Evolutionary conservation across 2,329 filamentous ascomycete species (phyloP).

Genomic region (Xylaria multiplex): DNA sequence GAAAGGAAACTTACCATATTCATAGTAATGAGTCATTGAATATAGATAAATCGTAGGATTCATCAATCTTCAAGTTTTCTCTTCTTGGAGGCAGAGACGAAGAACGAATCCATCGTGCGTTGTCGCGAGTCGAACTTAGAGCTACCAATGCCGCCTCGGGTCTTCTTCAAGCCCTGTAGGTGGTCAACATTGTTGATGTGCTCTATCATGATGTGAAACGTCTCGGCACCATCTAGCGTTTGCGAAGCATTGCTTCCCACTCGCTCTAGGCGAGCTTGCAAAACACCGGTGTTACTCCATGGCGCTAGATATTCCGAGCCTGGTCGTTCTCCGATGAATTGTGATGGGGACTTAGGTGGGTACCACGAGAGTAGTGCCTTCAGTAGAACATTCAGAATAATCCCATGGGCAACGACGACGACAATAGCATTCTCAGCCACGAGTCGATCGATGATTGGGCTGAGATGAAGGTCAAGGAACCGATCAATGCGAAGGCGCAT

Average conservation of each 20-base stretch:
- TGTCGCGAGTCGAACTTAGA: slow-evolving; percentile 79
- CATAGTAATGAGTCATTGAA: neutral
- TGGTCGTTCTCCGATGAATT: slow-evolving; percentile 17
- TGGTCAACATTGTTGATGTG: slow-evolving; percentile 77
- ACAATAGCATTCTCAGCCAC: slow-evolving; percentile 55
- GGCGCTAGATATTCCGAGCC: slow-evolving; percentile 46
- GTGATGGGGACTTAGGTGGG: slow-evolving; percentile 35
- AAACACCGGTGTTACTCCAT: slow-evolving; percentile 63
- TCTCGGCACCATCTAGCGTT: slow-evolving; percentile 39
- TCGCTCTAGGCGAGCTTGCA: slow-evolving; percentile 43
- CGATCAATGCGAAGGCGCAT: slow-evolving; percentile 71
- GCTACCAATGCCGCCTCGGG: slow-evolving; percentile 83
- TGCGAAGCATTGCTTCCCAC: slow-evolving; percentile 5
- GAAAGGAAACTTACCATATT: slow-evolving; percentile 53
- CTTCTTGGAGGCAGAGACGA: slow-evolving; percentile 63
- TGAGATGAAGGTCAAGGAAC: slow-evolving; percentile 74
- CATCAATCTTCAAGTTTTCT: slow-evolving; percentile 52
- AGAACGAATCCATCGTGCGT: slow-evolving; percentile 80
- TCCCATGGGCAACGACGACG: slow-evolving; percentile 83
- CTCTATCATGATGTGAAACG: slow-evolving; percentile 58
- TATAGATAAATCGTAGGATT: slow-evolving; percentile 19
- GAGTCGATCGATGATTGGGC: slow-evolving; percentile 61
- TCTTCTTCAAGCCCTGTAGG: slow-evolving; percentile 78
- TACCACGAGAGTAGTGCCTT: slow-evolving; percentile 68
- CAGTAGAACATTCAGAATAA: slow-evolving; percentile 78